phyloP scores from a whole-genome alignment of 2,329 filamentous ascomycete genomes.

The Monilinia vaccinii-corymbosi region DNA sequence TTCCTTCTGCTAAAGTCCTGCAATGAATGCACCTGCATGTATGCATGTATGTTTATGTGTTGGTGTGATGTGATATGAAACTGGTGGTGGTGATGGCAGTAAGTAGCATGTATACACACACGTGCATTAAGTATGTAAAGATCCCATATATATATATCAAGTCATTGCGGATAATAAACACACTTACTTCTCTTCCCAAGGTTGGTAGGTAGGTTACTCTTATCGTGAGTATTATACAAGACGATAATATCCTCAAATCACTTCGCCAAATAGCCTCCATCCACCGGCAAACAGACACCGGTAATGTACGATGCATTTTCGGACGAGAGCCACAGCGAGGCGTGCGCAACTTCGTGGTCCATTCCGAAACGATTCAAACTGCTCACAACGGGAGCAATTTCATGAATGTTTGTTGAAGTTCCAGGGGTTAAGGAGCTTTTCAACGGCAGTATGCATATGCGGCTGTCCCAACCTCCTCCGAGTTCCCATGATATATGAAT shows the following conservation, averaged over 20 bases:
- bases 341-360: slow-evolving; percentile 8
- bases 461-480: neutral
- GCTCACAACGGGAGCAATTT: slow-evolving; percentile 33
- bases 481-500: neutral
- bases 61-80: too few relatives aligned
- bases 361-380: slow-evolving; percentile 4
- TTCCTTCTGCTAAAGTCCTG: too few relatives aligned
- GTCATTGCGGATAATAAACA: too few relatives aligned
- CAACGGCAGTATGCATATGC: neutral
- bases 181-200: too few relatives aligned
- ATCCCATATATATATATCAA: too few relatives aligned
- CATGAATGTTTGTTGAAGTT: neutral
- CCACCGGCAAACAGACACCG: slow-evolving; percentile 22
- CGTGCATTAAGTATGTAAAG: too few relatives aligned
- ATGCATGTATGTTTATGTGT: too few relatives aligned
- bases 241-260: neutral
- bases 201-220: too few relatives aligned
- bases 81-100: too few relatives aligned
- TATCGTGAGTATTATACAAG: too few relatives aligned
- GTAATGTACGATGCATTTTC: slow-evolving; percentile 25
- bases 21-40: too few relatives aligned
- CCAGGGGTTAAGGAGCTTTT: neutral
- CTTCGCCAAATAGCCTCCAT: slow-evolving; percentile 20
- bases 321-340: slow-evolving; percentile 32
- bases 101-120: too few relatives aligned